Evolutionary conservation across 2,329 filamentous ascomycete genomes (phyloP).

Genomic region (Daldinia sp.): DNA sequence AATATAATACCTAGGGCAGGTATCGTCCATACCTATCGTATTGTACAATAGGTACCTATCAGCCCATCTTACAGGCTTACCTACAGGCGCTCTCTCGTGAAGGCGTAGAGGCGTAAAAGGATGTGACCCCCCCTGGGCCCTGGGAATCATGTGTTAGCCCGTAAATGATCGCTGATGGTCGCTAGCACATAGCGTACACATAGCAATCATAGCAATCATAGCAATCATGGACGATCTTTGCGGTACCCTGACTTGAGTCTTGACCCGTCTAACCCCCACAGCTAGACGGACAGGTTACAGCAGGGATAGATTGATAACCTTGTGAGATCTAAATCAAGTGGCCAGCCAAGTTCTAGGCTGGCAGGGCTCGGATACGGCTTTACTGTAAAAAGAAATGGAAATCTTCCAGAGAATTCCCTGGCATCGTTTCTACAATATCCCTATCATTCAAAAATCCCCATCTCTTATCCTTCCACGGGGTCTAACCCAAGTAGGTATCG

Average conservation of each 20-base stretch:
- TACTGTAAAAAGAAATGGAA: slow-evolving; percentile 38
- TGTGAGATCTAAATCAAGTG: slow-evolving; percentile 38
- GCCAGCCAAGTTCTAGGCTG: slow-evolving; percentile 23
- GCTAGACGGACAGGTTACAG: slow-evolving; percentile 25
- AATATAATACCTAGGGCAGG: too few relatives aligned
- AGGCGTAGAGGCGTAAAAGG: not conserved
- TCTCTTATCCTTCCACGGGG: slow-evolving; percentile 14
- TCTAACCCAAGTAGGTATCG: not conserved
- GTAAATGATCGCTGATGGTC: not conserved
- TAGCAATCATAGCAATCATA: too few relatives aligned
- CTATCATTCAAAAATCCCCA: slow-evolving; percentile 19
- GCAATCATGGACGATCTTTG: slow-evolving; percentile 22
- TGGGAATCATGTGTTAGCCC: not conserved
- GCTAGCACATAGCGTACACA: not conserved
- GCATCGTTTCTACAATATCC: slow-evolving; percentile 19
- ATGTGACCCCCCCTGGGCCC: not conserved
- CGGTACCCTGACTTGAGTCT: slow-evolving; percentile 8
- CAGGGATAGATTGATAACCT: slow-evolving; percentile 37
- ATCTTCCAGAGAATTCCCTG: slow-evolving; percentile 39
- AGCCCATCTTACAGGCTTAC: too few relatives aligned
- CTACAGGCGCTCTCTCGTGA: slow-evolving; percentile 26
- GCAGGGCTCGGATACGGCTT: slow-evolving; percentile 34
- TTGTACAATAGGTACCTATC: not conserved
- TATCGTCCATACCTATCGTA: slow-evolving; percentile 6
- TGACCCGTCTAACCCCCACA: slow-evolving; percentile 26